These are phyloP conservation scores for Rheum nobile DNA, from an alignment of 148 eudicot genomes.

Conservation along the genomic window DNA sequence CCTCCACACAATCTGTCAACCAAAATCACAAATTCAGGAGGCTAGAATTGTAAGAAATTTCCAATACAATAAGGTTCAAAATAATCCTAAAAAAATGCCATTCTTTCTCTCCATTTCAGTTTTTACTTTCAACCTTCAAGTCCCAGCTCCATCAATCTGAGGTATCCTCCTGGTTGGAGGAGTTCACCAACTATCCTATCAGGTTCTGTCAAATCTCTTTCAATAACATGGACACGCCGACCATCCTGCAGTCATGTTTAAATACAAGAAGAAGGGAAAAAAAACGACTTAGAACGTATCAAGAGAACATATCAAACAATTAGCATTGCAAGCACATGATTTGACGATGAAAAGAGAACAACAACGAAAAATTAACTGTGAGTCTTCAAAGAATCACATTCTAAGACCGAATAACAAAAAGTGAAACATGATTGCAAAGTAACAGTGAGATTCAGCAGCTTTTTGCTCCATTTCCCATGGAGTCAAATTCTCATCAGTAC, in stretches of 20 bases:
- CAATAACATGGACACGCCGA: constrained; percentile 67
- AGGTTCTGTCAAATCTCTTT: constrained; percentile 71
- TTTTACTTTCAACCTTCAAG: constrained; percentile 44
- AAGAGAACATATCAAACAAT: background rate
- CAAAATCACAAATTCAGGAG: background rate
- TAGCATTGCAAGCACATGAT: background rate
- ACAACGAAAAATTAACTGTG: background rate
- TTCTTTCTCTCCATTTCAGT: background rate
- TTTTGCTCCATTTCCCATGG: no score
- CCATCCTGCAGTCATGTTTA: constrained; percentile 44
- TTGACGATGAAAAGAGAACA: background rate
- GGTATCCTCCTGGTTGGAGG: constrained; percentile 80
- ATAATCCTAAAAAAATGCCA: background rate
- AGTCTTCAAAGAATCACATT: background rate
- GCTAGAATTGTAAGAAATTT: background rate
- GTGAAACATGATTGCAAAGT: background rate
- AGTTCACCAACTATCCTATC: constrained; percentile 86
- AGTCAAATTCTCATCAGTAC: no score
- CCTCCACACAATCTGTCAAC: constrained; percentile 58
- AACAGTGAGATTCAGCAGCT: no score
- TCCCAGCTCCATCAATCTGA: constrained; percentile 62
- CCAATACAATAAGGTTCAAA: background rate
- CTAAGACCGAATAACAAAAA: background rate
- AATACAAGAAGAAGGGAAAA: background rate
- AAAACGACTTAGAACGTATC: background rate